Conservation (phyloP, 2,329 filamentous ascomycete genomes). For the Parastagonospora avenae region DNA sequence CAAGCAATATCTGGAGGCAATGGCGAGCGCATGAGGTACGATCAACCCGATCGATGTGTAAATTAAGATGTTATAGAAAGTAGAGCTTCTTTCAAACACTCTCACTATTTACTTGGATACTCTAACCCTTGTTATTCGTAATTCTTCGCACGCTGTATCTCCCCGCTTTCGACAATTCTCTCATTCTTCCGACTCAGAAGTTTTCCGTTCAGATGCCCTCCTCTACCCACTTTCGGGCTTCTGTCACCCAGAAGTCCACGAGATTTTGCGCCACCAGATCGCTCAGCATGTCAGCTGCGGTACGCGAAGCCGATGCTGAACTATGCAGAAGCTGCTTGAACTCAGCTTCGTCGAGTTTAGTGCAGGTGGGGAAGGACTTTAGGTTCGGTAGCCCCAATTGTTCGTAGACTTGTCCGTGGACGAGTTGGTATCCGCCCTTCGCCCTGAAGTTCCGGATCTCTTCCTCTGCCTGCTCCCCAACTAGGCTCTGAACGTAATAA, state of each 20-base stretch:
- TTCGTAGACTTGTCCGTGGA: neutral
- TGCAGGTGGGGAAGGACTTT: neutral
- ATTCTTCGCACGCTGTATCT: too few relatives aligned
- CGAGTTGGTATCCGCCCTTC: too few relatives aligned
- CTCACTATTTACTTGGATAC: too few relatives aligned
- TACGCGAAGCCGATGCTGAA: neutral
- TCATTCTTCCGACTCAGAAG: too few relatives aligned
- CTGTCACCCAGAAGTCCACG: neutral
- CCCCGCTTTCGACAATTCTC: too few relatives aligned
- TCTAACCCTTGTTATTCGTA: too few relatives aligned
- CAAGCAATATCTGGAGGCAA: neutral
- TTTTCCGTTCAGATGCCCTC: neutral
- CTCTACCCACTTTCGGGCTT: neutral
- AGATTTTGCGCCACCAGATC: neutral
- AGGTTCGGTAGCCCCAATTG: neutral
- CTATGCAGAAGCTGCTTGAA: neutral
- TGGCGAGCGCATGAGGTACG: neutral
- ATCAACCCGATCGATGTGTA: too few relatives aligned
- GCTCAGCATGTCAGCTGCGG: neutral
- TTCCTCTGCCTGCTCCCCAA: too few relatives aligned
- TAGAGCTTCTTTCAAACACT: too few relatives aligned
- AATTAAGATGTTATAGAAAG: neutral
- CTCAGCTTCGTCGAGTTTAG: neutral
- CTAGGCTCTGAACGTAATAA: too few relatives aligned
- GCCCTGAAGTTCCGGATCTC: too few relatives aligned